A percentile compares a stretch with the other conserved stretches of the same genome.
phyloP scores from a whole-genome alignment of 1,284 basidiomycete genomes.

The Leccinum angustisporum region DNA sequence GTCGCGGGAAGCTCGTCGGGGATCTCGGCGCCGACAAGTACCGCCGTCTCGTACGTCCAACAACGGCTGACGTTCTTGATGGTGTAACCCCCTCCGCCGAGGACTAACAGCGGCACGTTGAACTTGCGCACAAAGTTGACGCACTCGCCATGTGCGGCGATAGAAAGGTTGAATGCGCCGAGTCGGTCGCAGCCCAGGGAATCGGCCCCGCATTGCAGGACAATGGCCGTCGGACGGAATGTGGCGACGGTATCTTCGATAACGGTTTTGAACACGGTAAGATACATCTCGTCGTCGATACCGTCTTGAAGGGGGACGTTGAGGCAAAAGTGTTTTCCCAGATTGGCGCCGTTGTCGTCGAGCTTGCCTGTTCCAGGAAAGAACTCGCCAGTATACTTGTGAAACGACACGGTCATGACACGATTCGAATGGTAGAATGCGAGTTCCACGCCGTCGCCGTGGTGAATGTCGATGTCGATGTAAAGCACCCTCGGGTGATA shows the following conservation, averaged over 20 bases:
- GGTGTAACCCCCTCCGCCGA: slow-evolving; percentile 96
- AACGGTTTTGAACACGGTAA: slow-evolving; percentile 93
- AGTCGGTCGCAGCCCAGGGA: slow-evolving; percentile 93
- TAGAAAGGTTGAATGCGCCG: slow-evolving; percentile 98
- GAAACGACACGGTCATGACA: slow-evolving; percentile 98
- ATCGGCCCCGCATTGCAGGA: slow-evolving; percentile 97
- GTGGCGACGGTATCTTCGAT: slow-evolving; percentile 92
- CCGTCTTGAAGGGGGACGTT: slow-evolving; percentile 97
- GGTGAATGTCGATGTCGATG: slow-evolving; percentile 97
- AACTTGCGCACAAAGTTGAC: slow-evolving; percentile 95
- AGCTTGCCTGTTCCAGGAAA: slow-evolving; percentile 96
- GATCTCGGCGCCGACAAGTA: slow-evolving; percentile 83
- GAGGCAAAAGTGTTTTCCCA: slow-evolving; percentile 93
- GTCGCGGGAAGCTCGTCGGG: slow-evolving; percentile 88
- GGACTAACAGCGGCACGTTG: slow-evolving; percentile 84
- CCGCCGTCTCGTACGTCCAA: slow-evolving; percentile 97
- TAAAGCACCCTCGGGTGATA: slow-evolving; percentile 91
- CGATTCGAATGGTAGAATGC: slow-evolving; percentile 98
- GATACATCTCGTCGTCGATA: slow-evolving; percentile 96
- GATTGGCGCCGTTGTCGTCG: slow-evolving; percentile 82
- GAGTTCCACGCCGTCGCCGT: slow-evolving; percentile 95
- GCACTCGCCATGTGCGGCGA: slow-evolving; percentile 98
- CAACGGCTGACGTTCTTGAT: slow-evolving; percentile 97
- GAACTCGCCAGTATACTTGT: slow-evolving; percentile 99
- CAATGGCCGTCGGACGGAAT: slow-evolving; percentile 89